phyloP scores from a whole-genome alignment of 148 eudicot species.

The Rhododendron williamsianum region DNA sequence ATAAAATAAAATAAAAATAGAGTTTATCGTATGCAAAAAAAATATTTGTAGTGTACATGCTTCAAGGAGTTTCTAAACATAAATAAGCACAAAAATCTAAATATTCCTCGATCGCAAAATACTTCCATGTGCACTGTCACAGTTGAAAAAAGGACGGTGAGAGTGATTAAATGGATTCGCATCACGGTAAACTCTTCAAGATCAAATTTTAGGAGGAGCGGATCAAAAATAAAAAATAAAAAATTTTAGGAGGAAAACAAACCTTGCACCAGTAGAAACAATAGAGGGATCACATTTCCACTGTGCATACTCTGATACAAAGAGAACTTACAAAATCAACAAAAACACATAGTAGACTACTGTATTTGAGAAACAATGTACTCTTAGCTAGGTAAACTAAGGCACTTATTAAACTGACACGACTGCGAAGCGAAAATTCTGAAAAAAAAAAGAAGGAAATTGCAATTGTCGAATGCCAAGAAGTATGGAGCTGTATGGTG shows the following conservation, averaged over 20 bases:
- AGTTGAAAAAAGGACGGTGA: not conserved
- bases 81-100: too few relatives aligned
- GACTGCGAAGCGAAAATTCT: not conserved
- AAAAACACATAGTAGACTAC: not conserved
- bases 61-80: too few relatives aligned
- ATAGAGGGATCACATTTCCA: not conserved
- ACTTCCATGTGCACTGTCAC: too few relatives aligned
- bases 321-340: not conserved
- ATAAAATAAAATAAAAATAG: too few relatives aligned
- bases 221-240: too few relatives aligned
- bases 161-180: not conserved
- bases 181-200: not conserved
- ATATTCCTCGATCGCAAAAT: too few relatives aligned
- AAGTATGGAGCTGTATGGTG: not conserved
- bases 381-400: not conserved
- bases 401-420: not conserved
- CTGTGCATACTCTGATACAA: not conserved
- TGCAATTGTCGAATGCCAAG: not conserved
- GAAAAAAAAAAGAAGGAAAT: not conserved
- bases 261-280: not conserved
- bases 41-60: too few relatives aligned
- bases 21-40: too few relatives aligned
- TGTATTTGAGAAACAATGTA: not conserved
- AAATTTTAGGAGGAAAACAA: not conserved
- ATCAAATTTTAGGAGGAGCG: not conserved